These are phyloP conservation scores for Rhodosporidiobolus sp. DNA, from an alignment of 768 basidiomycete genomes.

Conservation along the genomic window DNA sequence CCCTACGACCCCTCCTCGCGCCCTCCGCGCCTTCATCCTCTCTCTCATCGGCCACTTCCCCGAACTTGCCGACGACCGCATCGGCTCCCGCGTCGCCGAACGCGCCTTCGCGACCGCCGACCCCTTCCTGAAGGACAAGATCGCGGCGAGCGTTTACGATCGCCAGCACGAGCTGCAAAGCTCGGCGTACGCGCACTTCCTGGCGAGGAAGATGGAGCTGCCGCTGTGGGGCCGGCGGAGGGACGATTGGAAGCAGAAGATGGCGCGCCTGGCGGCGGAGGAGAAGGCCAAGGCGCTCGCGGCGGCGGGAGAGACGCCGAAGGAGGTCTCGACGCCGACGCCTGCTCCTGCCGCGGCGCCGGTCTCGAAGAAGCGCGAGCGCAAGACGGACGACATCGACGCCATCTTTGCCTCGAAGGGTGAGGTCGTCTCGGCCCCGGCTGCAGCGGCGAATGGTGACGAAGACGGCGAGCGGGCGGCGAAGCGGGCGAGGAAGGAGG, in stretches of 20 bases:
- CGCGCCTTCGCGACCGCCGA: slow-evolving; percentile 90
- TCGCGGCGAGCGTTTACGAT: slow-evolving; percentile 66
- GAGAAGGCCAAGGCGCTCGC: slow-evolving; percentile 21
- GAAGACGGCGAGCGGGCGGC: slow-evolving; percentile 11
- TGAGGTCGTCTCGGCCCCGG: neutral
- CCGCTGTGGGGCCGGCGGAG: slow-evolving; percentile 72
- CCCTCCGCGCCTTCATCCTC: slow-evolving; percentile 68
- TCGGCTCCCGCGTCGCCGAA: slow-evolving; percentile 85
- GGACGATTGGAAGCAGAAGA: slow-evolving; percentile 76
- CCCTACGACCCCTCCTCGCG: slow-evolving; percentile 53
- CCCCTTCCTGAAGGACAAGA: slow-evolving; percentile 92
- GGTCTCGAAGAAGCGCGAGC: slow-evolving; percentile 32
- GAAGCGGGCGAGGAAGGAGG: slow-evolving; percentile 23
- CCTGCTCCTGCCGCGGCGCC: neutral
- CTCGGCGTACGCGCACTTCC: slow-evolving; percentile 83
- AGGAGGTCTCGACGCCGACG: neutral
- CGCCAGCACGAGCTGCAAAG: slow-evolving; percentile 69
- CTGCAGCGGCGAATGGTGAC: neutral
- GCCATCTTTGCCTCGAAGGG: slow-evolving; percentile 23
- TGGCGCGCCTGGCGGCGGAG: slow-evolving; percentile 47
- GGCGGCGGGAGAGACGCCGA: neutral
- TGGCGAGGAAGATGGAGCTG: slow-evolving; percentile 72
- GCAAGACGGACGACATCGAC: slow-evolving; percentile 37
- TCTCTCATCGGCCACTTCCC: slow-evolving; percentile 75
- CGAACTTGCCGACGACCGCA: slow-evolving; percentile 76